phyloP scores from a whole-genome alignment of 345 rosid species.

The Cardamine chenopodiifolia region DNA sequence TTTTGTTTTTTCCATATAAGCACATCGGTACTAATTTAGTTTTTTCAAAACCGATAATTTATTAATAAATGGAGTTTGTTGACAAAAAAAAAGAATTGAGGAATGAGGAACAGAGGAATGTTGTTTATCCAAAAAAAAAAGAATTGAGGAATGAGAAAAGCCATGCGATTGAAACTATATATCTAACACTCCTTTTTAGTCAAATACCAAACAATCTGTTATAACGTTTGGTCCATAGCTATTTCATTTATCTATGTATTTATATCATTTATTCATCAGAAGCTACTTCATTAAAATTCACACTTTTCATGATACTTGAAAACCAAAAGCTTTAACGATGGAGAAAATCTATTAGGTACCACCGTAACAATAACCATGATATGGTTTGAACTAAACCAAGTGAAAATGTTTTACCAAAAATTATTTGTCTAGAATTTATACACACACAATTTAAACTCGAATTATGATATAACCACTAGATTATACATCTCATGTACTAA shows the following conservation, averaged over 20 bases:
- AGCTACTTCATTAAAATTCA: background rate
- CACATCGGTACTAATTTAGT: too few relatives aligned
- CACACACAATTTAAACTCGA: background rate
- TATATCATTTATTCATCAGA: background rate
- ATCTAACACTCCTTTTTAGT: background rate
- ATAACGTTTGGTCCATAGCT: background rate
- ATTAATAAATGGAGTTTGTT: too few relatives aligned
- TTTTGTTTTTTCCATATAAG: too few relatives aligned
- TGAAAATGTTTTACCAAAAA: background rate
- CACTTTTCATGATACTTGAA: constrained; percentile 3
- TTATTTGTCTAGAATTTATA: background rate
- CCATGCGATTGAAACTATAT: background rate
- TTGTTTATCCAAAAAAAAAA: too few relatives aligned
- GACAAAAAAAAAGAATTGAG: too few relatives aligned
- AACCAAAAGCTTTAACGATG: background rate
- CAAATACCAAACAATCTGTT: constrained; percentile 4
- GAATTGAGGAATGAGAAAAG: background rate
- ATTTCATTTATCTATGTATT: background rate
- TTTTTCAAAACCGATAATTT: too few relatives aligned
- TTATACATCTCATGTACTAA: background rate
- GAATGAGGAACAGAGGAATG: too few relatives aligned
- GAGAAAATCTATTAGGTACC: background rate
- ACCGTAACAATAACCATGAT: background rate
- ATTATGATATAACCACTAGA: background rate
- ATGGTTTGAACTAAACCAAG: background rate